Evolutionary conservation across 495 filamentous ascomycete genomes (phyloP).

Genomic region (Penicillium flavigenum): DNA sequence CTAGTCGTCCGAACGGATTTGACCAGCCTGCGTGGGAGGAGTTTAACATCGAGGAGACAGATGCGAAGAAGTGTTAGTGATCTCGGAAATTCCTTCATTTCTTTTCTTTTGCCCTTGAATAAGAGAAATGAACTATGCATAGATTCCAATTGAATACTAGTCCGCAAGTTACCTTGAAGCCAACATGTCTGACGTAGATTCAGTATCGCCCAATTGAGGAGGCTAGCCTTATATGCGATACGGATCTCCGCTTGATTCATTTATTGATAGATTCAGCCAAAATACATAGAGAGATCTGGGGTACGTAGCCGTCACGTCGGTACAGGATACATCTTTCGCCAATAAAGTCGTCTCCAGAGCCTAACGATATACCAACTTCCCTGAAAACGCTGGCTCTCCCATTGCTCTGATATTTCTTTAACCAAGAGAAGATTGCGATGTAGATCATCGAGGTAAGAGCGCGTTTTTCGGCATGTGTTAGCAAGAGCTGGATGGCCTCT

Average conservation of each 20-base stretch:
- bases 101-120: neutral
- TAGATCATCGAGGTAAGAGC: too few species aligned
- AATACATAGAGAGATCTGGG: too few species aligned
- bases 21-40: constrained; percentile 41
- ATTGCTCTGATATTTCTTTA: too few species aligned
- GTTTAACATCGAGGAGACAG: constrained; percentile 31
- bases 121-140: neutral
- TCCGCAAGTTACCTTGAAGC: neutral
- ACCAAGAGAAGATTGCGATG: too few species aligned
- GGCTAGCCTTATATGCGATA: neutral
- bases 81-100: neutral
- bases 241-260: too few species aligned
- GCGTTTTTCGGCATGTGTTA: too few species aligned
- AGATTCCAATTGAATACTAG: neutral
- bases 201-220: neutral
- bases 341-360: neutral
- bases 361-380: too few species aligned
- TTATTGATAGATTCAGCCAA: too few species aligned
- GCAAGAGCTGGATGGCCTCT: too few species aligned
- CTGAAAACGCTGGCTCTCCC: too few species aligned
- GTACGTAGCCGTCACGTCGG: neutral
- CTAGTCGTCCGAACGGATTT: constrained; percentile 44
- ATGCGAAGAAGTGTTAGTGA: constrained; percentile 24
- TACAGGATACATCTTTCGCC: neutral
- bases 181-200: neutral